These are phyloP conservation scores for Termitomyces sp. DNA, from an alignment of 768 basidiomycete species.

Conservation along the genomic window DNA sequence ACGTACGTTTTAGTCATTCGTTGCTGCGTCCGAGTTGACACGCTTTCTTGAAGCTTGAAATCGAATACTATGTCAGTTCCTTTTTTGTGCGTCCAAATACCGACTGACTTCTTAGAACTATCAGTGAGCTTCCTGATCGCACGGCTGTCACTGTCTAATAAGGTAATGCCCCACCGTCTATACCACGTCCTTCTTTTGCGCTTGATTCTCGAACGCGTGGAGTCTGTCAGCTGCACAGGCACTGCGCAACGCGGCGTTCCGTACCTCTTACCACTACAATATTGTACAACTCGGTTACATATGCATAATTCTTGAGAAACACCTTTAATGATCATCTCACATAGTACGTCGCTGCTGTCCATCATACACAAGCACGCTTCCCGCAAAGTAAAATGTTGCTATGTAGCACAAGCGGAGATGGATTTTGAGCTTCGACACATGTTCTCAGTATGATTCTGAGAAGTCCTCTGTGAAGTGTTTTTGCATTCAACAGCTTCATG, in stretches of 20 bases:
- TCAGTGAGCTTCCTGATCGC: constrained; percentile 15
- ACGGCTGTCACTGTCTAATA: constrained; percentile 1
- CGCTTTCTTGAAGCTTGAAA: constrained; percentile 64
- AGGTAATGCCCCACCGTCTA: not conserved
- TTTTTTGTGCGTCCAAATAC: not conserved
- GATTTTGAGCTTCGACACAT: not conserved
- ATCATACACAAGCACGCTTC: not conserved
- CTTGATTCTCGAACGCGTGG: constrained; percentile 5
- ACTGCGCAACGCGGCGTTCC: not conserved
- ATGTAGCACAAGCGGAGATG: not conserved
- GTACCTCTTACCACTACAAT: not conserved
- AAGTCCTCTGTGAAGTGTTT: not conserved
- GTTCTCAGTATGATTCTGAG: not conserved
- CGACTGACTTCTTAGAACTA: not conserved
- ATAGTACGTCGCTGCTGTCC: not conserved
- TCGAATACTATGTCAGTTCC: constrained; percentile 83
- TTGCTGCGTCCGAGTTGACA: constrained; percentile 8
- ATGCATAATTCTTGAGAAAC: not conserved
- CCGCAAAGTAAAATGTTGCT: not conserved
- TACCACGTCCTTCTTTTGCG: not conserved
- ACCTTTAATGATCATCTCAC: not conserved
- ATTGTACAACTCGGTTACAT: not conserved
- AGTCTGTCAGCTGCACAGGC: constrained; percentile 1
- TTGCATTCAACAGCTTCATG: not conserved
- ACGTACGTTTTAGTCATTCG: constrained; percentile 52